Base-by-base conservation (phyloP, 306 rosid genomes). In the Luffa acutangula region DNA sequence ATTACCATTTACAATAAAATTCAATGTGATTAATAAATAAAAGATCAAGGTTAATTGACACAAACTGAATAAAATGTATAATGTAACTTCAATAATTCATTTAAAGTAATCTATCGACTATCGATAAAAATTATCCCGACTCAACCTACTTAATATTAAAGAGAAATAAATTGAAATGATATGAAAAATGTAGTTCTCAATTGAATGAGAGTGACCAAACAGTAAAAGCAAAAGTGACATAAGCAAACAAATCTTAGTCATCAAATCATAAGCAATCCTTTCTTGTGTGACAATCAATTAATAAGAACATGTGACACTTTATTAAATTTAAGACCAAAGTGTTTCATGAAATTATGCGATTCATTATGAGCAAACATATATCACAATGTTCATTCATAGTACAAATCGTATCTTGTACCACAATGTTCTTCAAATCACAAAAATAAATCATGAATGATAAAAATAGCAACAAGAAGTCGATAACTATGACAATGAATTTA, bases 261-360 rank as follows among this genome's bases (percentile, higher is more conserved):
- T 43, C 76, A 70, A 70, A 71, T 71, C 56, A 71, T 45, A 21
- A 20, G 76, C 34, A n/a, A 69, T n/a, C 34, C 0, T 69, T 69
- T n/a, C 17, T 11, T 43, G 53, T 42, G 37, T n/a, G 33, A 43
- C 75, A 69, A 69, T 43, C 36, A 65, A 65, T 37, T 14, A 65
- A 65, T 65, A 36, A 65, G 74, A 66, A 21, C 77, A 71, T 71
- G 77, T 46, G 41, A 21, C 57, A 46, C 36, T n/a, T 70, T 70
- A 70, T 43, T 43, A 43, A 42, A 70, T 70, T 70, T 70, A n/a
- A 70, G 54, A n/a, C 20, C 17, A 18, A 70, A 43, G 76, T 70
- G 9, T 42, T n/a, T 20, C 76, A 42, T 69, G 75, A 69, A 69
- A 69, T 69, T 42, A 69, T 70, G 36, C 43, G 18, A 43, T 70